These are phyloP conservation scores for Yamadazyma spencermartinsiae DNA, from an alignment of 1,139 yeast genomes.

Conservation along the genomic window DNA sequence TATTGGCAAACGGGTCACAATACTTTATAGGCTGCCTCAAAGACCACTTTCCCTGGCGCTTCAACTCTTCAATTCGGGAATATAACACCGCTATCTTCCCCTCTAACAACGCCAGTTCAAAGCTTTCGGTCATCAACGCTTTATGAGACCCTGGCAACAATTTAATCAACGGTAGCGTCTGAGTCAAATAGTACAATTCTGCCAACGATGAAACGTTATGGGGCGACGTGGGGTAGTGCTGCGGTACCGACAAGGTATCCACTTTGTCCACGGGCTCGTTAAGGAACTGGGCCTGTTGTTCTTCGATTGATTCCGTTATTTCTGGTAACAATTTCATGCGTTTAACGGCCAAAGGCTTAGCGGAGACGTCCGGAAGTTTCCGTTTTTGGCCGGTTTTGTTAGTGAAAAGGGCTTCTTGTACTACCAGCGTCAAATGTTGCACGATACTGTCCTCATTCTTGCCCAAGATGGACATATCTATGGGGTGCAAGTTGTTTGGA, in stretches of 20 bases:
- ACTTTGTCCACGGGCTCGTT: conserved; percentile 30
- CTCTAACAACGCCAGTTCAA: conserved; percentile 84
- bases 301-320: conserved; percentile 14
- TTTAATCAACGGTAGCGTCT: conserved; percentile 80
- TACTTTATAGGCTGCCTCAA: conserved; percentile 77
- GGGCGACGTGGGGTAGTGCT: conserved; percentile 43
- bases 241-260: conserved; percentile 44
- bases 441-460: conserved; percentile 7
- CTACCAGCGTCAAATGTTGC: conserved; percentile 4
- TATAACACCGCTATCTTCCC: conserved; percentile 92
- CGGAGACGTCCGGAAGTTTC: neutral
- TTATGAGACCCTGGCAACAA: conserved; percentile 84
- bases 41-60: conserved; percentile 88
- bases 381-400: conserved; percentile 6
- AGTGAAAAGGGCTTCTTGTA: conserved; percentile 9
- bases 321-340: conserved; percentile 12
- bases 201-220: conserved; percentile 66
- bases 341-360: conserved; percentile 5
- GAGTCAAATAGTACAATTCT: conserved; percentile 83
- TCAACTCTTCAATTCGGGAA: conserved; percentile 88
- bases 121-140: conserved; percentile 79
- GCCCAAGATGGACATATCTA: conserved; percentile 13
- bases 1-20: conserved; percentile 57
- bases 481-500: conserved; percentile 1
- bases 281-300: conserved; percentile 26